Conservation (phyloP, 495 filamentous ascomycete genomes). For the Cryomyces antarcticus region DNA sequence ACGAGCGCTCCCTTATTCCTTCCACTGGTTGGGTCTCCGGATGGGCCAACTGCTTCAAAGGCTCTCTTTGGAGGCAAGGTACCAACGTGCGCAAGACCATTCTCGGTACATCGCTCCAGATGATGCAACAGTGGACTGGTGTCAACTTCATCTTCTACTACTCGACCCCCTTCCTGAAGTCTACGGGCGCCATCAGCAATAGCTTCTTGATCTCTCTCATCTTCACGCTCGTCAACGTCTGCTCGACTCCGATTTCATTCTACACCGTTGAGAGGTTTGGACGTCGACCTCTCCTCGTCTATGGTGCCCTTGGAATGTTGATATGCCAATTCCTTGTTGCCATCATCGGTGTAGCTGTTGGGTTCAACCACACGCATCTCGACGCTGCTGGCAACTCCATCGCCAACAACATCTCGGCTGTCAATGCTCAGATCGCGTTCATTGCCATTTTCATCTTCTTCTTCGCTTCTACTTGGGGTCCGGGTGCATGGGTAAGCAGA, state of each 20-base stretch:
- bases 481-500: too few species aligned
- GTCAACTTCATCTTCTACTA: slow-evolving; percentile 94
- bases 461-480: slow-evolving; percentile 5
- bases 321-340: slow-evolving; percentile 49
- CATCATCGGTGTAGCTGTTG: slow-evolving; percentile 19
- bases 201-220: slow-evolving; percentile 63
- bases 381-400: slow-evolving; percentile 14
- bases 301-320: slow-evolving; percentile 48
- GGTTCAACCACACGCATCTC: slow-evolving; percentile 7
- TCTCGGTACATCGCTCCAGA: slow-evolving; percentile 52
- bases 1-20: slow-evolving; percentile 23
- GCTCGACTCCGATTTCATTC: slow-evolving; percentile 39
- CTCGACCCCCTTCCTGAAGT: slow-evolving; percentile 49
- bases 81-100: slow-evolving; percentile 50
- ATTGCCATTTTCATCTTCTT: slow-evolving; percentile 34
- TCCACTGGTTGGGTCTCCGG: slow-evolving; percentile 15
- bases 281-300: slow-evolving; percentile 48
- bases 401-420: slow-evolving; percentile 9
- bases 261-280: slow-evolving; percentile 58
- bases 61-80: slow-evolving; percentile 35
- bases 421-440: slow-evolving; percentile 20
- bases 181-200: slow-evolving; percentile 45
- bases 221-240: slow-evolving; percentile 48
- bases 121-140: slow-evolving; percentile 63
- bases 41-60: slow-evolving; percentile 49